Evolutionary conservation across 139 green algal genomes (phyloP).

Genomic region (Ostreobium quekettii): DNA sequence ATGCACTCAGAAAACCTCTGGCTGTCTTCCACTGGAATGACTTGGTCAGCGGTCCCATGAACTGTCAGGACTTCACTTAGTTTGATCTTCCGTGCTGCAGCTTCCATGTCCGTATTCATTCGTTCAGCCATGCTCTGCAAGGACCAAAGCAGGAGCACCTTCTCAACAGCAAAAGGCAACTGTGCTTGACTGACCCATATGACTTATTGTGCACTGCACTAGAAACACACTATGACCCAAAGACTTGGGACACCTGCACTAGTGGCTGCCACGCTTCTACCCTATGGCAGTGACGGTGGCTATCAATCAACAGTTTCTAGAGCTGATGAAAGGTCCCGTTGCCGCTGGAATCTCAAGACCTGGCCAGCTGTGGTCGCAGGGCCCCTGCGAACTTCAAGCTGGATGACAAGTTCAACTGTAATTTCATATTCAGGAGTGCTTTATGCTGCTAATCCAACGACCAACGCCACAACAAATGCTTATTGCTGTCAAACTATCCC

Average conservation of each 20-base stretch:
- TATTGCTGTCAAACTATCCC: no score
- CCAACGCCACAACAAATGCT: no score
- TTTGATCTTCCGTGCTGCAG: constrained; percentile 21
- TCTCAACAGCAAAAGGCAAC: background rate
- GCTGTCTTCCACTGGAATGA: constrained; percentile 43
- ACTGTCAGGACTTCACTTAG: constrained; percentile 41
- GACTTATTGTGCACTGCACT: background rate
- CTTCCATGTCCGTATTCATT: constrained; percentile 32
- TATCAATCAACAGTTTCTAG: no score
- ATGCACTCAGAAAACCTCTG: constrained; percentile 22
- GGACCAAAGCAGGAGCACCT: background rate
- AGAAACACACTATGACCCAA: background rate
- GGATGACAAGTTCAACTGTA: no score
- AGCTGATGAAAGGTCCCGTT: no score
- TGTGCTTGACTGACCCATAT: background rate
- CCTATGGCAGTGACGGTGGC: no score
- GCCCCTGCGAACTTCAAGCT: no score
- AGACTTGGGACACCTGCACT: background rate
- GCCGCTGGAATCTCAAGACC: no score
- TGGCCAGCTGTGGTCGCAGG: no score
- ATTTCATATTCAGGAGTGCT: no score
- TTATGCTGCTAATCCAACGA: no score
- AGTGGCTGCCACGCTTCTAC: background rate
- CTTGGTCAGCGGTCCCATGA: constrained; percentile 40
- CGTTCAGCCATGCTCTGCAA: constrained; percentile 29